Conservation (phyloP, 208 protist genomes). For the Sergeia podlipaevii region DNA sequence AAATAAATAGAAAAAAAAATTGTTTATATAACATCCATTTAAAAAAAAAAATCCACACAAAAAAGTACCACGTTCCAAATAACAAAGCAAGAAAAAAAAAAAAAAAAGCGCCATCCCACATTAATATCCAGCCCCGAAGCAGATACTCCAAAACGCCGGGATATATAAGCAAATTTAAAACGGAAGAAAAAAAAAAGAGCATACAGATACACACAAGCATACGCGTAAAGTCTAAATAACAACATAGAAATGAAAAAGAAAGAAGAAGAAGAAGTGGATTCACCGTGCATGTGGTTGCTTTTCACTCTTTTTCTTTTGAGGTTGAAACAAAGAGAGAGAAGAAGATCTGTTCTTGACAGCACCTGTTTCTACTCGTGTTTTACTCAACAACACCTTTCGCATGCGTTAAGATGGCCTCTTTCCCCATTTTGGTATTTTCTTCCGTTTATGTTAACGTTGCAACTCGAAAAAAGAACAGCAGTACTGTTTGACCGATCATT, state of each 20-base stretch:
- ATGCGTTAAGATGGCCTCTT: too few species aligned
- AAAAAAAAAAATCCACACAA: not conserved
- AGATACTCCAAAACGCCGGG: not conserved
- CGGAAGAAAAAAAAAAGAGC: conserved; percentile 2
- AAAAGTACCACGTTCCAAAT: conserved; percentile 8
- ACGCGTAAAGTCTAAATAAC: conserved; percentile 5
- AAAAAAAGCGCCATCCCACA: not conserved
- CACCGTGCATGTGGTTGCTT: too few species aligned
- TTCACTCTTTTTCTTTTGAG: conserved; percentile 4
- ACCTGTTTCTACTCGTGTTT: not conserved
- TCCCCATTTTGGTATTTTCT: too few species aligned
- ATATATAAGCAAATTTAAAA: not conserved
- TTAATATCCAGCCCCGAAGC: not conserved
- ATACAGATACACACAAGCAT: conserved; percentile 2
- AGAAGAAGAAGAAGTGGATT: too few species aligned
- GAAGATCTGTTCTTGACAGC: not conserved
- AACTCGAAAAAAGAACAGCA: too few species aligned
- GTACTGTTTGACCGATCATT: too few species aligned
- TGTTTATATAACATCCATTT: too few species aligned
- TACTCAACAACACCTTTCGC: too few species aligned
- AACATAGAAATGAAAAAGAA: conserved; percentile 4
- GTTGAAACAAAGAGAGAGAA: conserved; percentile 2
- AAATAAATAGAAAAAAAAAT: conserved; percentile 7
- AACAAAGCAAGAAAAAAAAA: not conserved
- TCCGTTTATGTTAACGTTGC: too few species aligned